These are phyloP conservation scores for Globisporangium acanthophoron DNA, from an alignment of 352 stramenopile genomes.

Conservation along the genomic window DNA sequence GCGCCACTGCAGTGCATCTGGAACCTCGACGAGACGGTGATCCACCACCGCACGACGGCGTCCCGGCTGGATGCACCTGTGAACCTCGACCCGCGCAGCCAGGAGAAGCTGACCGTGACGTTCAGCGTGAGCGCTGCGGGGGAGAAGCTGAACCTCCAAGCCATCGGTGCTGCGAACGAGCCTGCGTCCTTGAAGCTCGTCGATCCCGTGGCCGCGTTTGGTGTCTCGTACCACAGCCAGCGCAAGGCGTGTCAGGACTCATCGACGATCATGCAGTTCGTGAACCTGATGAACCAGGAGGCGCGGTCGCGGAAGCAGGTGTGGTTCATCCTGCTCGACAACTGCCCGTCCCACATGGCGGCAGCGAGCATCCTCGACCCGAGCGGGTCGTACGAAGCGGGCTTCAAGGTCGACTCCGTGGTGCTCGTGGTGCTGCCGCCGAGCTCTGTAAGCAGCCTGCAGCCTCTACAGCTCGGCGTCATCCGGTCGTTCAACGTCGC, in stretches of 20 bases:
- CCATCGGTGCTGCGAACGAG: constrained; percentile 40
- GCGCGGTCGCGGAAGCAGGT: constrained; percentile 49
- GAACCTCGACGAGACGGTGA: constrained; percentile 55
- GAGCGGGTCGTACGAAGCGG: constrained; percentile 44
- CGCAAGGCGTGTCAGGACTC: constrained; percentile 49
- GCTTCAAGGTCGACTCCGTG: constrained; percentile 60
- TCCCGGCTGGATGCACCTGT: constrained; percentile 25
- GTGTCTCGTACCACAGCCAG: constrained; percentile 40
- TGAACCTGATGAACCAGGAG: constrained; percentile 57
- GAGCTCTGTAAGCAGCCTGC: constrained; percentile 22
- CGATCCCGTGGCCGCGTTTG: constrained; percentile 26
- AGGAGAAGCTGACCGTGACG: constrained; percentile 47
- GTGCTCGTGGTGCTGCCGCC: constrained; percentile 63
- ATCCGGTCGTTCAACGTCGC: constrained; percentile 51
- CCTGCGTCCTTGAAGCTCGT: constrained; percentile 32
- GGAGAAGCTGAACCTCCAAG: constrained; percentile 58
- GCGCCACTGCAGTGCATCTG: constrained; percentile 59
- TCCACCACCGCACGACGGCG: constrained; percentile 46
- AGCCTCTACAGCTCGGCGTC: constrained; percentile 63
- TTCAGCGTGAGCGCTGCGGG: constrained; percentile 55
- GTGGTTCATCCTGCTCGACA: constrained; percentile 69
- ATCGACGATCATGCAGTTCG: constrained; percentile 38
- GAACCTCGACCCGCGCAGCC: constrained; percentile 41
- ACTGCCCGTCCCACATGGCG: constrained; percentile 54
- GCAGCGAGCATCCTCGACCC: constrained; percentile 57